phyloP scores from a whole-genome alignment of 73 alveolate species.

The Paramecium sexaurelia region DNA sequence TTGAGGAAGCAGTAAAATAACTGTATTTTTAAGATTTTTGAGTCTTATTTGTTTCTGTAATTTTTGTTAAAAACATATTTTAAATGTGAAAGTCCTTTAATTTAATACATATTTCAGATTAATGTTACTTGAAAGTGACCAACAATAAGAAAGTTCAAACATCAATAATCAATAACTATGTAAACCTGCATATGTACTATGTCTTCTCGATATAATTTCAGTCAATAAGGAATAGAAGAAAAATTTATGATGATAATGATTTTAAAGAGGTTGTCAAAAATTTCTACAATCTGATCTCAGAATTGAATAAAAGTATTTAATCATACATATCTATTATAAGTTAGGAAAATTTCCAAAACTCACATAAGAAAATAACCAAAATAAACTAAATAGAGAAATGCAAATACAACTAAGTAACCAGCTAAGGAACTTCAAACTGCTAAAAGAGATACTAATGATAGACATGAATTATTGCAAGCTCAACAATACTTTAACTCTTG shows the following conservation, averaged over 20 bases:
- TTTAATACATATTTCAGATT: slow-evolving; percentile 31
- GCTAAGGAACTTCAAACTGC: neutral
- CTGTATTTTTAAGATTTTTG: slow-evolving; percentile 41
- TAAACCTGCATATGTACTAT: neutral
- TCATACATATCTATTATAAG: neutral
- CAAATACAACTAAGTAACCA: neutral
- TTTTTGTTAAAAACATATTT: slow-evolving; percentile 23
- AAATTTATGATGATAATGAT: slow-evolving; percentile 47
- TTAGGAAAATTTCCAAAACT: neutral
- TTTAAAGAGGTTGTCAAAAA: slow-evolving; percentile 52
- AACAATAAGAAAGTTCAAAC: neutral
- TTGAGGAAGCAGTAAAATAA: slow-evolving; percentile 21
- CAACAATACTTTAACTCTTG: neutral
- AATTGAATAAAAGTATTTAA: neutral
- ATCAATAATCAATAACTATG: neutral
- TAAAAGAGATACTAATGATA: neutral
- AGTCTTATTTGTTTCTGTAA: slow-evolving; percentile 7
- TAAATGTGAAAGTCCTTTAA: slow-evolving; percentile 21
- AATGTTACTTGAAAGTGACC: slow-evolving; percentile 19
- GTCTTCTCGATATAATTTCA: neutral
- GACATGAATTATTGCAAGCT: neutral
- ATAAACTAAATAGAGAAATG: slow-evolving; percentile 20
- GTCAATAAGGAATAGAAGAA: slow-evolving; percentile 22
- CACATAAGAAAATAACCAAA: neutral
- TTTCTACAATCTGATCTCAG: neutral